phyloP scores from a whole-genome alignment of 495 filamentous ascomycete genomes.

The Xylaria nigripes region DNA sequence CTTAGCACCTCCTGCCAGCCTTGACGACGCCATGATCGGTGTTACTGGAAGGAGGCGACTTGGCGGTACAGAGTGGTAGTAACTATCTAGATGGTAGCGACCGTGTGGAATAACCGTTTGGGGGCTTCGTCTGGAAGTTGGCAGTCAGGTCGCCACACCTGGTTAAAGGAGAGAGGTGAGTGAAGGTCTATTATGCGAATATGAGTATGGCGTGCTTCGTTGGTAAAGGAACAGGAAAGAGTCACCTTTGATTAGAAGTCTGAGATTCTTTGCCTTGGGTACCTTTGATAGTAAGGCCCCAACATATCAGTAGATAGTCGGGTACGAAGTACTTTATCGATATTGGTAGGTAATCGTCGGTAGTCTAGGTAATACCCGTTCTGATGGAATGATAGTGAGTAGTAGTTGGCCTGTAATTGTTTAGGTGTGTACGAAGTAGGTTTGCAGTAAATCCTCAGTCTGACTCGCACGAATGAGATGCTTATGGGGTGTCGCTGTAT shows the following conservation, averaged over 20 bases:
- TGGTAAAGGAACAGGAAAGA: not conserved
- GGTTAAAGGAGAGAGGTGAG: not conserved
- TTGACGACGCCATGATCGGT: constrained; percentile 20
- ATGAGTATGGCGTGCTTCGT: not conserved
- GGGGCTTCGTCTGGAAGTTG: not conserved
- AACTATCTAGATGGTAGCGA: constrained; percentile 1
- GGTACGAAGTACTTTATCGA: not conserved
- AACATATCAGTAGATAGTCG: not conserved
- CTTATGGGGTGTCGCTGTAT: too few species aligned
- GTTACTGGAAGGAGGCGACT: not conserved
- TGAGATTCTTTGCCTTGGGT: not conserved
- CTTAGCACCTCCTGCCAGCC: constrained; percentile 47
- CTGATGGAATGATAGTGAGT: not conserved
- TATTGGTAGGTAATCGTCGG: not conserved
- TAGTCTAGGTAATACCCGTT: not conserved
- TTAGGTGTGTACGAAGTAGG: not conserved
- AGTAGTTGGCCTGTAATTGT: too few species aligned
- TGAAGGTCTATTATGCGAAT: not conserved
- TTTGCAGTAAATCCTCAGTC: too few species aligned
- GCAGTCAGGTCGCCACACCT: not conserved
- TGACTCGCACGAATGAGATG: too few species aligned
- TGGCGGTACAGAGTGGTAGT: not conserved
- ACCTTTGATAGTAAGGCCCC: not conserved
- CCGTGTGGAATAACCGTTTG: not conserved
- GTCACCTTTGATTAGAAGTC: not conserved